Base-by-base conservation (phyloP, 441 rosid genomes). In the Populus hybrid region DNA sequence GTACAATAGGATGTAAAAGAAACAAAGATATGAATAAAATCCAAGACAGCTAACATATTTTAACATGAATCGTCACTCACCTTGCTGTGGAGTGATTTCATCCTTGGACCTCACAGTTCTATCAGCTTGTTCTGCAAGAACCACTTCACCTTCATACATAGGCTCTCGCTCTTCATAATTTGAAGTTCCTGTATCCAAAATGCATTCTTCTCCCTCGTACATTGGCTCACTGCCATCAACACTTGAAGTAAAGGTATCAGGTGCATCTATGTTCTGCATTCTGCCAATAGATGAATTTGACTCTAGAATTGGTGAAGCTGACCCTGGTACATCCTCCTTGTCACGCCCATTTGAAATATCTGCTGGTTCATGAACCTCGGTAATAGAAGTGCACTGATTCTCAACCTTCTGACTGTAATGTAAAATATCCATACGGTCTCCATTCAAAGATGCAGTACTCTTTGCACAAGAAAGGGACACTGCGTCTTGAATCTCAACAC, bases 141-240 rank as follows among this genome's bases (percentile, higher is more conserved):
- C 85, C 35, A 88, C 93, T 85, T 97, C 99, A 79, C 99, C 99
- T 90, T 95, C 99, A 79, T 95, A 93, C 78, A 92, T 84, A 68
- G 99, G 99, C 84, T 95, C 97, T 77, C 87, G 83, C 65, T 89
- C 90, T 83, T 84, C 93, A 85, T 82, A 86, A 73, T 69, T 76
- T 63, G 83, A 75, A 79, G 87, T 76, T 76, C 86, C 92, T 79
- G 92, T 83, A 83, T 92, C 95, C 74, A 89, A 69, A 63, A 96
- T 92, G 81, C 97, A 87, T 84, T 96, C 98, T 82, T 97, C 98
- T 74, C 98, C 99, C 85, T 97, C 98, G 84, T 96, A 94, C 76
- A 93, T 88, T 79, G 99, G 98, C 79, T 94, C 99, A 86, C 89
- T 89, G 24, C 85, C 95, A 84, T 90, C 90, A 57, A 90, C 84